Evolutionary conservation across 1,139 yeast species (phyloP), one percentile per base, ranked within the genome.

Genomic region (Yamadazyma aaseri): DNA sequence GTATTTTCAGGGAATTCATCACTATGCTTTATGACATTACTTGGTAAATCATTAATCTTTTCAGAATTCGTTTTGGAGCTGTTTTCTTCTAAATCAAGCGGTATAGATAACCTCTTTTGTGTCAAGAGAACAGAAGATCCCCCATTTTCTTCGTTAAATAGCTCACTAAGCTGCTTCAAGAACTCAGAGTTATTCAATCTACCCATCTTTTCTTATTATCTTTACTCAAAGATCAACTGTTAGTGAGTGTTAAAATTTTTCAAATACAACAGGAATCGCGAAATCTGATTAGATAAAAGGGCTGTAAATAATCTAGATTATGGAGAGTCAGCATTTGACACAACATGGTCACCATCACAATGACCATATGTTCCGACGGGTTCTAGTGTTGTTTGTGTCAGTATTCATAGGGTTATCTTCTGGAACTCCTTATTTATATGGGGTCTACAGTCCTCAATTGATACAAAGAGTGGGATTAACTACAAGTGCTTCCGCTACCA

Each of bases 381-480:
- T 49, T 11, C 20, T 46, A 4, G 44, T 58, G 0, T 38, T 55
- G 15, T 29, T 44, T 3, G 36, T 43, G 11, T 50, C 57, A 6
- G 51, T 66, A n/a, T 51, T 66, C 26, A 62, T 69, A 20, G 56
- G 71, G 1, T 44, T 70, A 30, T 73, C 68, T 1, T 55, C 87
- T 3, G 90, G 92, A 1, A 81, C 90, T 1, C 85, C 86, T 0
- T 83, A 82, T 50, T 60, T 81, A 15, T 84, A 79, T 51, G 85
- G 90, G 1, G 76, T 78, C 10, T 84, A 79, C 51, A 78, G 86
- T 2, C 90, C 90, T 2, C 89, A 83, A 51, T 58, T 83, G 42
- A 69, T 81, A 21, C 63, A 66, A 25, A 61, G 68, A 42, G 75
- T 83, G 23, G 73, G 78, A 0, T 63, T 83, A 21, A 71, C 81